Percentiles rank a stretch among this genome's conserved stretches.
Evolutionary conservation across 176 grass and related monocot genomes (phyloP).

Genomic region (Carex pumila): DNA sequence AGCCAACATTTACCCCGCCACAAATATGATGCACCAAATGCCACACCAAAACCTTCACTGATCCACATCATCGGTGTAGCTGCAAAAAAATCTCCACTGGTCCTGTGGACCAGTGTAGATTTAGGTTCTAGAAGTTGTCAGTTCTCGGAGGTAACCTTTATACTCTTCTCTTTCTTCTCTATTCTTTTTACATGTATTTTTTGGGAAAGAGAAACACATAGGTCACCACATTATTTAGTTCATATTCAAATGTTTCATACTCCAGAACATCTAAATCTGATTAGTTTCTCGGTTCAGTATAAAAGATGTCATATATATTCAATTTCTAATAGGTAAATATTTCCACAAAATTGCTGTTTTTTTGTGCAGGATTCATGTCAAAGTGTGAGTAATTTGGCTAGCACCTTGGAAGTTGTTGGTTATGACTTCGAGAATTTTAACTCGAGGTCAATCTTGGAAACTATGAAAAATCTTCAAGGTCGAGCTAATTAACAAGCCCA

Average conservation of each 20-base stretch:
- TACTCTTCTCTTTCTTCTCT: constrained; percentile 19
- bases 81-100: no score
- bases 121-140: constrained; percentile 75
- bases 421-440: constrained; percentile 56
- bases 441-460: constrained; percentile 39
- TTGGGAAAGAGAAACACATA: not conserved
- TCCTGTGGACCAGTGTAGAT: no score
- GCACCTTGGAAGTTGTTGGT: constrained; percentile 80
- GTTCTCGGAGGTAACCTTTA: constrained; percentile 28
- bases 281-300: constrained; percentile 7
- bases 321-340: not conserved
- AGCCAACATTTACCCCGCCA: no score
- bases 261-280: not conserved
- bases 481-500: constrained; percentile 70
- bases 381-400: constrained; percentile 80
- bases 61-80: no score
- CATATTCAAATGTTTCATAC: not conserved
- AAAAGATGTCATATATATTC: not conserved
- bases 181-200: not conserved
- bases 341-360: not conserved
- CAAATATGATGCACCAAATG: no score
- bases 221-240: not conserved
- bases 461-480: constrained; percentile 84
- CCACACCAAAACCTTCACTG: no score
- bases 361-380: constrained; percentile 33